phyloP scores from a whole-genome alignment of 2,329 filamentous ascomycete species.

The Ilyonectria mors-panacis region DNA sequence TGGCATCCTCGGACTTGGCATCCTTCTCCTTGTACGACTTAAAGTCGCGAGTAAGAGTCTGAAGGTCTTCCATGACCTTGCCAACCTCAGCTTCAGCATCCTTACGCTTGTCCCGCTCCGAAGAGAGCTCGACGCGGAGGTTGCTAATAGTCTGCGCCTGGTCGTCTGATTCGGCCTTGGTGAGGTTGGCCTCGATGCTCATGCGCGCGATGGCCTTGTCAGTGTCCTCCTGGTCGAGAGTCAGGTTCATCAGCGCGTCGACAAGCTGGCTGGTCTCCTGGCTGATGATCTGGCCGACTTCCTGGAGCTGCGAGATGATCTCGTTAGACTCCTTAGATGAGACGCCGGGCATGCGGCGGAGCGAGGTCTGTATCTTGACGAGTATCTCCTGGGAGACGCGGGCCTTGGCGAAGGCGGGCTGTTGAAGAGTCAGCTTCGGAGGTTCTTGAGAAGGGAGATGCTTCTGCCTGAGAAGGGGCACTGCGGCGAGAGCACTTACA shows the following conservation, averaged over 20 bases:
- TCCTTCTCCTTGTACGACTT: slow-evolving; percentile 49
- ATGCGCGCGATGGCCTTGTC: slow-evolving; percentile 57
- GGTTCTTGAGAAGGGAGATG: background rate
- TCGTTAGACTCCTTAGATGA: slow-evolving; percentile 53
- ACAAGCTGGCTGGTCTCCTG: slow-evolving; percentile 58
- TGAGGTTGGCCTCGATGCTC: slow-evolving; percentile 56
- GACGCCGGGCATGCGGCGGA: slow-evolving; percentile 58
- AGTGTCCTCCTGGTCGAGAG: slow-evolving; percentile 56
- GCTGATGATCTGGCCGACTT: slow-evolving; percentile 56
- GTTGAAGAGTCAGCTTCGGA: background rate
- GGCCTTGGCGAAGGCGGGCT: slow-evolving; percentile 55
- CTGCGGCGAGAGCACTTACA: slow-evolving; percentile 46
- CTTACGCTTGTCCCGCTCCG: slow-evolving; percentile 51
- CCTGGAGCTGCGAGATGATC: slow-evolving; percentile 53
- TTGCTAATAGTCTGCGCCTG: slow-evolving; percentile 52
- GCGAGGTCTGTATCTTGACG: slow-evolving; percentile 55
- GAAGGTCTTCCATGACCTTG: slow-evolving; percentile 48
- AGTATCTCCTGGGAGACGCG: slow-evolving; percentile 55
- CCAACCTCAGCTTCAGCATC: slow-evolving; percentile 47
- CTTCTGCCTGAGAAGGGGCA: background rate
- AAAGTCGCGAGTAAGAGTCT: slow-evolving; percentile 48
- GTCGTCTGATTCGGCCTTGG: slow-evolving; percentile 53
- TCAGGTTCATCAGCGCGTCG: slow-evolving; percentile 55
- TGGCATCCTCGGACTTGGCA: slow-evolving; percentile 33
- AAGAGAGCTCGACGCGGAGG: slow-evolving; percentile 50